Evolutionary conservation across 768 basidiomycete genomes (phyloP), one percentile per base, ranked within the genome.

Genomic region (Pisolithus tinctorius): DNA sequence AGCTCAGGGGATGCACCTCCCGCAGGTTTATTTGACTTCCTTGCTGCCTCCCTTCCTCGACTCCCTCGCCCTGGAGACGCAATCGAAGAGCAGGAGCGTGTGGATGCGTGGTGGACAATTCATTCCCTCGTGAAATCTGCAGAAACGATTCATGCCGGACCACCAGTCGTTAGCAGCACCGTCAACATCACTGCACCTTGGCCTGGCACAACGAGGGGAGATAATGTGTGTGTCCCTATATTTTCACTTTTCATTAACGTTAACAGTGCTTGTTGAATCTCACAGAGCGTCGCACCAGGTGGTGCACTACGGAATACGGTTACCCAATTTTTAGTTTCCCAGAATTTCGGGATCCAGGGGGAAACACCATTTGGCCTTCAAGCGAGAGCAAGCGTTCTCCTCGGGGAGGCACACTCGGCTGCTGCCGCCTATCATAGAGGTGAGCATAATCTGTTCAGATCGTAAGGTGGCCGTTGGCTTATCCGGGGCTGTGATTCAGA

Each of bases 51-150:
- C 6, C 45, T n/a, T 30, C 41, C 47, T 3, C 41, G 26, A 17
- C 63, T 80, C 57, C 58, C 70, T n/a, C 58, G 58, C 0, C 56
- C 69, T 2, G 34, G 57, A 14, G 69, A 72, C 30, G 55, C 47
- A 4, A 53, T 68, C 1, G 74, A 75, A 37, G 66, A 63, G 10
- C 65, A 67, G 6, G 74, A 76, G 49, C 55, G 72, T 11, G 60
- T 70, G 11, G 63, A 69, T 45, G 74, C 67, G 0, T 74, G 72
- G 45, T 75, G 74, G 74, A 54, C 60, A 13, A 57, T 67, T 10
- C 66, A 69, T 51, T 52, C 62, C 14, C 58, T 68, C 16, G 72
- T 72, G 47, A 69, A 65, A 48, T 65, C 61, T 51, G 64, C 68
- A 57, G 54, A 60, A 6, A 61, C 65, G 4, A 54, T 66, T 1